Evolutionary conservation across 2,329 filamentous ascomycete species (phyloP), one percentile per base, ranked within the genome.

Genomic region (Fusarium succisae): DNA sequence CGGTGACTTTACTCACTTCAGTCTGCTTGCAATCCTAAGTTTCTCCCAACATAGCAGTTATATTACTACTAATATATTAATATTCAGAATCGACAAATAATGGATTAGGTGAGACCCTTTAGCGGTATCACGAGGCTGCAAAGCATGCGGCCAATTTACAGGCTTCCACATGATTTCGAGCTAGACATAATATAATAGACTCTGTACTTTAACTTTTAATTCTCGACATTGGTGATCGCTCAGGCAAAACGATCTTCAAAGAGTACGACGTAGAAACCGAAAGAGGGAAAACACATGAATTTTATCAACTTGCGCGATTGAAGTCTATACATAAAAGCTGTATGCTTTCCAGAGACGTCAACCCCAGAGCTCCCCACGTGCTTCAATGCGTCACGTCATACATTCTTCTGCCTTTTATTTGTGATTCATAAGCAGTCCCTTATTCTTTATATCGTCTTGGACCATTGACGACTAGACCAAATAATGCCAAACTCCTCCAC

Each of bases 401-500:
- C 61, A 66, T 70, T 70, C 61, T 72, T 72, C 58, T 67, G 69
- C 66, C 67, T 76, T 63, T 63, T 69, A 58, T 61, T 68, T 67
- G 58, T 57, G 41, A 64, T 62, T 72, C 69, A 60, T 71, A 69
- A 59, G 67, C 72, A 72, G 72, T 66, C 72, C 76, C 50, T 57
- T 69, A 62, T 53, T 69, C 71, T 68, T 75, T 76, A 69, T 70
- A 75, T 76, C 69, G 70, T 72, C 74, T 66, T 71, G 67, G 67
- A 67, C 74, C 74, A 63, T 62, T 61, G 54, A 75, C 69, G 61
- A 75, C 69, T 68, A 65, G 63, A 69, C 71, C 62, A 72, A 54
- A 70, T 69, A 70, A 73, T 70, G 62, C 70, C 73, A 65, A 69
- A 73, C 71, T 63, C 63, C 69, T 67, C 69, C 71, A 71, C 64